Conservation (phyloP, 2,329 filamentous ascomycete genomes). For the Fusarium coffeatum region DNA sequence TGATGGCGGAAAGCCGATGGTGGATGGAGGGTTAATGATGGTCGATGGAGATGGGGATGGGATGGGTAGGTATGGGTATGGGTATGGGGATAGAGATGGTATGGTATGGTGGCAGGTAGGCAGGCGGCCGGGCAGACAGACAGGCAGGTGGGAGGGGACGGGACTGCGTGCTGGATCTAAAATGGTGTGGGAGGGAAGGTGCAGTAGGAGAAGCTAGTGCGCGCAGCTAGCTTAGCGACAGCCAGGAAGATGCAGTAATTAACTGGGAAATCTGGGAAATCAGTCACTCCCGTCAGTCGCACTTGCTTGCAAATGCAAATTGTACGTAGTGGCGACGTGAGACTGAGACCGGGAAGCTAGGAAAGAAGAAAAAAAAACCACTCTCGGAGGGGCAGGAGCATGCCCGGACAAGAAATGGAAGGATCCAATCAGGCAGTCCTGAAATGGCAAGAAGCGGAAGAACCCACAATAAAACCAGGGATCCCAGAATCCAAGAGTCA, state of each 20-base stretch:
- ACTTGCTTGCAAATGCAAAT: constrained; percentile 23
- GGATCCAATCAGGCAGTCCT: constrained; percentile 28
- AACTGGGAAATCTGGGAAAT: constrained; percentile 24
- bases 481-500: constrained; percentile 21
- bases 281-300: constrained; percentile 24
- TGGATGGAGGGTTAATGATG: constrained; percentile 43
- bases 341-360: constrained; percentile 35
- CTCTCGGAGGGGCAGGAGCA: constrained; percentile 30
- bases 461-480: constrained; percentile 28
- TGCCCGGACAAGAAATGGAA: constrained; percentile 8
- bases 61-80: constrained; percentile 9
- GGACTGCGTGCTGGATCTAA: constrained; percentile 40
- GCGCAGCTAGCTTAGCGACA: constrained; percentile 3
- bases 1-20: constrained; percentile 45
- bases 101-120: constrained; percentile 11
- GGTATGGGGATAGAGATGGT: constrained; percentile 17
- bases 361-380: constrained; percentile 21
- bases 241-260: constrained; percentile 38
- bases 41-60: constrained; percentile 31
- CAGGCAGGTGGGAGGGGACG: constrained; percentile 42
- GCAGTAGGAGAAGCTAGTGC: constrained; percentile 42
- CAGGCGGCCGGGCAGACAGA: constrained; percentile 33
- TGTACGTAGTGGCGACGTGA: constrained; percentile 34
- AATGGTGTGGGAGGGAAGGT: constrained; percentile 44
- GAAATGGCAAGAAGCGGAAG: constrained; percentile 27